Conservation (phyloP, 108 stramenopile species). For the Epithemia pelagica region DNA sequence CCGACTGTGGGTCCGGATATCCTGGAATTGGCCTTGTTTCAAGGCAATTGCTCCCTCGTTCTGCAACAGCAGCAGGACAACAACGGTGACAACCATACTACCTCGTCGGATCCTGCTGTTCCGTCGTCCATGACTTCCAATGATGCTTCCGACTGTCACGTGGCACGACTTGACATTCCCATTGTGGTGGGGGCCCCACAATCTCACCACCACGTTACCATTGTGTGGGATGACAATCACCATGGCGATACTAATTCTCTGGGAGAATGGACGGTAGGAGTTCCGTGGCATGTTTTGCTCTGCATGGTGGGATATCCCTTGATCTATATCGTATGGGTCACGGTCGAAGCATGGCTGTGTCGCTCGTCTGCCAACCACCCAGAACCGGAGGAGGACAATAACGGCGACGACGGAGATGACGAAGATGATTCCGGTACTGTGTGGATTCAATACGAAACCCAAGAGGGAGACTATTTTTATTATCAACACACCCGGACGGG, state of each 20-base stretch:
- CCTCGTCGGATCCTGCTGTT: neutral
- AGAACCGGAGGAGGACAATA: neutral
- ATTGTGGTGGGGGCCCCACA: too few relatives aligned
- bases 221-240: too few relatives aligned
- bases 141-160: neutral
- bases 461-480: constrained; percentile 8
- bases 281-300: constrained; percentile 10
- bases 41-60: constrained; percentile 1
- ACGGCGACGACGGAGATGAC: neutral
- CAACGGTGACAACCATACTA: too few relatives aligned
- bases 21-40: neutral
- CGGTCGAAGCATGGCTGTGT: neutral
- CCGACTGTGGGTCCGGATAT: neutral
- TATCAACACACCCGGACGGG: constrained; percentile 9
- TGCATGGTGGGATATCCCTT: constrained; percentile 9
- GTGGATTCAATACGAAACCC: constrained; percentile 10
- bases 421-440: neutral
- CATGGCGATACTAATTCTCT: neutral
- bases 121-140: neutral
- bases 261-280: neutral
- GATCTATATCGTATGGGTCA: neutral
- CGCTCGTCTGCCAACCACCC: too few relatives aligned
- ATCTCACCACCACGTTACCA: too few relatives aligned
- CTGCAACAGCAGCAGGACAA: too few relatives aligned
- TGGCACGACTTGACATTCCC: neutral